Evolutionary conservation across 257 asterid species (phyloP), one percentile per base, ranked within the genome.

Genomic region (Salvia miltiorrhiza): DNA sequence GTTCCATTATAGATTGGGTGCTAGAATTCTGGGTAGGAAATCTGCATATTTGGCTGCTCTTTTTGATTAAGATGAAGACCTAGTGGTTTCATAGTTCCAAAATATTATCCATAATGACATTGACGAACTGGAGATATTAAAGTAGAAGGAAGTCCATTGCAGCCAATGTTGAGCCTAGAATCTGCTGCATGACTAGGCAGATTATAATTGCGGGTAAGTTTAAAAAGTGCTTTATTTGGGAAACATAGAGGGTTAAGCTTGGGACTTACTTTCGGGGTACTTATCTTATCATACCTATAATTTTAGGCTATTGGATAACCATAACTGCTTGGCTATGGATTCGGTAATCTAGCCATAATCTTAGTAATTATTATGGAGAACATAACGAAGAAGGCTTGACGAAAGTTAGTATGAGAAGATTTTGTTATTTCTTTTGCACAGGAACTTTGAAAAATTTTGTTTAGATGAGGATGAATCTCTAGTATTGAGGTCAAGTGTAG

Each of bases 81-180:
- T 54, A 12, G 9, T 3, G 50, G 52, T 44, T 44, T 23, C 5
- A 7, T 8, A 11, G 16, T 44, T 28, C 33, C 50, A 47, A 55
- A 64, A 55, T 55, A 19, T 65, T 16, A 23, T 32, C 33, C 10
- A 13, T 44, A 26, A 21, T 65, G 65, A 14, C 11, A 48, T 9
- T 59, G 70, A 40, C 45, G 45, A 16, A n/a, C 58, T 69, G 72
- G 21, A 49, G 65, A 35, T 67, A 58, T 40, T 28, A 37, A 17
- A 59, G 9, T 41, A 68, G 56, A 59, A 40, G 50, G 57, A 57
- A 47, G 6, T 16, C 50, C 5, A 32, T 37, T 54, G 45, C 6
- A 9, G 45, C 59, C 39, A 49, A 43, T 47, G 49, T 61, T 52
- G 44, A 61, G 50, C 23, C 39, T 48, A 9, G 54, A 26, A 63